These are phyloP conservation scores for Gremmenia infestans DNA, from an alignment of 2,329 filamentous ascomycete genomes.

Conservation along the genomic window DNA sequence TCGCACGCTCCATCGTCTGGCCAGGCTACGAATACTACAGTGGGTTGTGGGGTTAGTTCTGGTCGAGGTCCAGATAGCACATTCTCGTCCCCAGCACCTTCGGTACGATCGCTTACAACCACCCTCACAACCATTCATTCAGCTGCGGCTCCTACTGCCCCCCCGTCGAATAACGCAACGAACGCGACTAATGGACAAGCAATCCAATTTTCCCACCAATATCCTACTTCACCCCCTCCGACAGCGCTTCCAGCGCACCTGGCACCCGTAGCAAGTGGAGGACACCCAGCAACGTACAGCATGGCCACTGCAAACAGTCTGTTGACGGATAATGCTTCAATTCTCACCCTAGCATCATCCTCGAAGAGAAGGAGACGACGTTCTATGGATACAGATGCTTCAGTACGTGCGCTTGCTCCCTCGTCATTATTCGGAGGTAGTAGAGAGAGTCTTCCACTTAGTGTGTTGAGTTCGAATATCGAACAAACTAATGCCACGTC, in stretches of 20 bases:
- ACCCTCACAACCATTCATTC: conserved; percentile 85
- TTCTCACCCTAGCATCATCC: conserved; percentile 77
- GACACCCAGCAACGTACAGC: conserved; percentile 66
- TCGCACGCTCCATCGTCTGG: conserved; percentile 65
- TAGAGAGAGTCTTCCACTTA: conserved; percentile 73
- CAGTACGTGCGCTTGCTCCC: conserved; percentile 76
- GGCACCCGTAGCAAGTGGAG: conserved; percentile 41
- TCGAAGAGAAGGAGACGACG: conserved; percentile 72
- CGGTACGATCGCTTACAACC: conserved; percentile 73
- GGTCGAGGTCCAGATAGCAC: conserved; percentile 69
- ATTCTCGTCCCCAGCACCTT: conserved; percentile 78
- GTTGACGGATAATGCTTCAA: conserved; percentile 79
- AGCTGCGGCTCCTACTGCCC: conserved; percentile 42
- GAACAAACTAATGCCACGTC: conserved; percentile 45
- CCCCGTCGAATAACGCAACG: conserved; percentile 37
- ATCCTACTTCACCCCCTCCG: conserved; percentile 58
- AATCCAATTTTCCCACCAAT: conserved; percentile 62
- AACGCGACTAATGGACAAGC: conserved; percentile 25
- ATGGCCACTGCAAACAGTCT: conserved; percentile 79
- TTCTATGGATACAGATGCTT: conserved; percentile 81
- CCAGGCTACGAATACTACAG: conserved; percentile 69
- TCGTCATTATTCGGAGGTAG: conserved; percentile 79
- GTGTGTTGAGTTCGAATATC: conserved; percentile 68
- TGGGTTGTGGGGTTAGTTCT: conserved; percentile 59
- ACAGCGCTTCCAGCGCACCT: conserved; percentile 71